These are phyloP conservation scores for Coemansia sp. DNA, from an alignment of 192 early-diverging fungal species.

Conservation along the genomic window DNA sequence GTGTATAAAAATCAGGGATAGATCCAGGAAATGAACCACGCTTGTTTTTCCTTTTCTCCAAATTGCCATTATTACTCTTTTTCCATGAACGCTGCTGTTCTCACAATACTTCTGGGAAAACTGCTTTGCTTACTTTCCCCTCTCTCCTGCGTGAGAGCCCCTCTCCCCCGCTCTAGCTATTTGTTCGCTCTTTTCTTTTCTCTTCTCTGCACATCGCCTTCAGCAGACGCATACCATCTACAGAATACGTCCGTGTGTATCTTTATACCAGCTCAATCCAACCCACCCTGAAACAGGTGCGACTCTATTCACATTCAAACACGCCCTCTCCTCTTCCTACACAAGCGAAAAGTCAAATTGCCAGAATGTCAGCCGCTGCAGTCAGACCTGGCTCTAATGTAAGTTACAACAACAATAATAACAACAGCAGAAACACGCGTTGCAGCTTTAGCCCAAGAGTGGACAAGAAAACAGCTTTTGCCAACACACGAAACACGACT, in stretches of 20 bases:
- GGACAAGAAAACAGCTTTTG: neutral
- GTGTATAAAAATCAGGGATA: too few species aligned
- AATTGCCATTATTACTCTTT: neutral
- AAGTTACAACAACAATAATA: slow-evolving; percentile 2
- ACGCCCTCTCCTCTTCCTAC: too few species aligned
- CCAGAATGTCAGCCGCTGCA: slow-evolving; percentile 2
- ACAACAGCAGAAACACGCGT: too few species aligned
- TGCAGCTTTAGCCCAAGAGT: neutral
- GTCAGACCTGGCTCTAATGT: slow-evolving; percentile 10
- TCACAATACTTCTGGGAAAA: slow-evolving; percentile 22
- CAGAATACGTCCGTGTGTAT: too few species aligned
- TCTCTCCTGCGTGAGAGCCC: slow-evolving; percentile 8
- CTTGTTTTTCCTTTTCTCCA: slow-evolving; percentile 6
- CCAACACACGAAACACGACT: neutral
- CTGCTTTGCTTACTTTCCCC: neutral
- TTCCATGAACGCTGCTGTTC: neutral
- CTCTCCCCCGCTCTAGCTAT: neutral
- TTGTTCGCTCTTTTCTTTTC: neutral
- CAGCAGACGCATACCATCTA: neutral
- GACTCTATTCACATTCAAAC: neutral
- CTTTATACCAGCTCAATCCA: too few species aligned
- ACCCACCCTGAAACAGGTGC: too few species aligned
- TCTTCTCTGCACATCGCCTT: neutral
- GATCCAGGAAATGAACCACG: too few species aligned
- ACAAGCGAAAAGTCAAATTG: neutral